Evolutionary conservation across 768 basidiomycete species (phyloP), one percentile per base, ranked within the genome.

Genomic region (Holtermannia corniformis): DNA sequence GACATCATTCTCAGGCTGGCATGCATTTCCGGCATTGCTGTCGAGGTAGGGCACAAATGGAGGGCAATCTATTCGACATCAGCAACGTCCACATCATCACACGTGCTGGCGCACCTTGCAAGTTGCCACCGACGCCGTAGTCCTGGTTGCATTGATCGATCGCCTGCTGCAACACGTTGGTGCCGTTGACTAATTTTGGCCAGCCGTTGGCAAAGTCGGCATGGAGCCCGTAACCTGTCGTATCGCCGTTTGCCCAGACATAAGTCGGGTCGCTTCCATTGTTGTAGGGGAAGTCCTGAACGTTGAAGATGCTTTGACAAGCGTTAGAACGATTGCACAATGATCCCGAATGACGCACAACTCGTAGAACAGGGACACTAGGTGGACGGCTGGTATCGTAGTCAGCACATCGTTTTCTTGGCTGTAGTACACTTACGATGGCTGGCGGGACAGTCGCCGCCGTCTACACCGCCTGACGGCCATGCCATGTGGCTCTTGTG

Each of bases 401-500:
- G n/a, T n/a, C n/a, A n/a, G n/a, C n/a, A n/a, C n/a, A 58, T 13
- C 20, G 43, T 13, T 13, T 14, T 44, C 11, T 2, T 42, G 56
- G 43, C 27, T 41, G 21, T 45, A 28, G n/a, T n/a, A n/a, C n/a
- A n/a, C 46, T 68, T 68, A 4, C 70, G 73, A 54, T 74, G 71
- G 23, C 66, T 55, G 2, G 54, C 51, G 1, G 71, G 71, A 48
- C 71, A 72, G 19, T 64, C 60, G 23, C 71, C 71, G 47, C 63
- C 67, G 32, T 66, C 57, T 27, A 67, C 64, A 53, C 68, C 69
- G 21, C 64, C 62, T 49, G 55, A 58, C 4, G 71, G 59, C 57
- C 66, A 76, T 0, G 73, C 68, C 64, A 76, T 72, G 60, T 76
- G 75, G 0, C 65, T 68, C 45, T 52, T 53, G 57, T 75, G 73